phyloP scores from a whole-genome alignment of 2,329 filamentous ascomycete species.

The Dendryphion nanum region DNA sequence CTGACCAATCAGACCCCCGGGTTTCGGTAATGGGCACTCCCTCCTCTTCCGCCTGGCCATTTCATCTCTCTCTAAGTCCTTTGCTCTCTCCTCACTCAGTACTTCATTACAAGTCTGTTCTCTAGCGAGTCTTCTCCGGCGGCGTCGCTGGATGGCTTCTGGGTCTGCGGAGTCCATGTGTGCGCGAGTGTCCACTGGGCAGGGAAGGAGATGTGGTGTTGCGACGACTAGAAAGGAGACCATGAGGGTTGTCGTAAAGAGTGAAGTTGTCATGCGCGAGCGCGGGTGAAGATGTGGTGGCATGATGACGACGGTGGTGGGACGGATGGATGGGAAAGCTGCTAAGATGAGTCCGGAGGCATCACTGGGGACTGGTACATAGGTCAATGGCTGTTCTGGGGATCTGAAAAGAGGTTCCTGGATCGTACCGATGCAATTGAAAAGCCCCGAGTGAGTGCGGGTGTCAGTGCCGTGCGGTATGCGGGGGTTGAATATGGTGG shows the following conservation, averaged over 20 bases:
- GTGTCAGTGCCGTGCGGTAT: conserved; percentile 7
- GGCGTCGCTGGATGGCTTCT: conserved; percentile 19
- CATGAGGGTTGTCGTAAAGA: conserved; percentile 90
- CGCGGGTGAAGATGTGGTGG: conserved; percentile 85
- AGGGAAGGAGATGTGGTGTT: conserved; percentile 86
- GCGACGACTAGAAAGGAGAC: conserved; percentile 91
- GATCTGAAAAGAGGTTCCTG: background rate
- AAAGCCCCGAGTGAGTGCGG: conserved; percentile 19
- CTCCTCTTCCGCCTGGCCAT: conserved; percentile 52
- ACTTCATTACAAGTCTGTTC: conserved; percentile 20
- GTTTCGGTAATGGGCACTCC: conserved; percentile 92
- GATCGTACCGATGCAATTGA: conserved; percentile 30
- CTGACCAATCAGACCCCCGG: conserved; percentile 72
- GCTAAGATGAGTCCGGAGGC: conserved; percentile 19
- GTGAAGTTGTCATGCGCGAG: conserved; percentile 87
- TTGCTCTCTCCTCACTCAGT: conserved; percentile 19
- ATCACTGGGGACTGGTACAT: conserved; percentile 23
- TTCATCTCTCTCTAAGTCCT: conserved; percentile 12
- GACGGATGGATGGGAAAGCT: conserved; percentile 12
- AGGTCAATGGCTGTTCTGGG: conserved; percentile 14
- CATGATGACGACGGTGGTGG: conserved; percentile 52
- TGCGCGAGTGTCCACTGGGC: conserved; percentile 73
- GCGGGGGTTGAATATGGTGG: conserved; percentile 21
- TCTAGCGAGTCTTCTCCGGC: conserved; percentile 35
- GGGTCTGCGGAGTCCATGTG: conserved; percentile 65